Evolutionary conservation across 495 filamentous ascomycete genomes (phyloP), one percentile per base, ranked within the genome.

Genomic region (Elaphomyces granulatus): DNA sequence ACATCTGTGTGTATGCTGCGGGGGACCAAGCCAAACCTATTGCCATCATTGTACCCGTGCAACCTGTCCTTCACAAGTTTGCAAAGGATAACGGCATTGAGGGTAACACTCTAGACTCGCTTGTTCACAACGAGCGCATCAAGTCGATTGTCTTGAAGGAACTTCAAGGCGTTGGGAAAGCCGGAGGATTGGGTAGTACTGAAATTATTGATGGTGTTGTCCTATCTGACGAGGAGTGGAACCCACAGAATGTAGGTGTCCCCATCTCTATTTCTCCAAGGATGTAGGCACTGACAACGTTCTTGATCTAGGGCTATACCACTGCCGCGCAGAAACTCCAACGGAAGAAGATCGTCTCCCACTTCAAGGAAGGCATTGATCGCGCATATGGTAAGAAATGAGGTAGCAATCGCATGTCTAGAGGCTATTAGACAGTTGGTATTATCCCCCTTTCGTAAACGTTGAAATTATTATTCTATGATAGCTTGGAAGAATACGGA

Each of bases 191-290:
- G 36, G 68, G 66, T 14, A 81, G 83, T 16, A 86, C 92, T 48
- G 90, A 98, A 65, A 84, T 95, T 37, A 80, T 98, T 48, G 80
- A 85, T 42, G 90, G 90, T 45, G 85, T 92, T 12, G 85, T 94
- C 4, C 56, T 98, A 54, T 81, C 85, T 1, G 87, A 94, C 46
- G 88, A 98, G 59, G 90, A 98, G 57, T 98, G 90, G 90, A 95
- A 81, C 18, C 83, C 90, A 37, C 81, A 92, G 38, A 96, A 93
- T 62, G 88, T 93, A 70, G 77, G 86, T 70, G 39, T 8, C 8
- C 21, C 19, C 20, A 42, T 4, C 16, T 30, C 9, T 20, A 21
- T 30, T 14, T 26, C 1, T 42, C 34, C 6, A 44, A 16, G 8
- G 20, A 12, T 36, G n/a, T 14, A 8, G 28, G 8, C 23, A 34